A percentile compares a stretch with the other conserved stretches of the same genome.
Evolutionary conservation across 176 grass and related monocot species (phyloP).

Genomic region (sorghum (Sorghum bicolor)): DNA sequence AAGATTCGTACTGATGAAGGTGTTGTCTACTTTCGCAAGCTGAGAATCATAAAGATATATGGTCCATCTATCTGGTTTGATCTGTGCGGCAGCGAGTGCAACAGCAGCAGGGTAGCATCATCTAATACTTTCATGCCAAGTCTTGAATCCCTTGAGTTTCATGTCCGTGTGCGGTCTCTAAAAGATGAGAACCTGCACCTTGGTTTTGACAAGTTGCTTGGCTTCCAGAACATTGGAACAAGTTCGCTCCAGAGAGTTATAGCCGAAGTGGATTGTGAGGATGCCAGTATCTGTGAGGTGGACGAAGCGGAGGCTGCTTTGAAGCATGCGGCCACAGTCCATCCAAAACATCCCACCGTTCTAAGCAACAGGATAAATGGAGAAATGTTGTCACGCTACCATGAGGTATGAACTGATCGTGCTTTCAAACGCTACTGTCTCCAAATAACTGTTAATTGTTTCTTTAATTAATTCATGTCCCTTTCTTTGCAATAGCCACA

Average conservation of each 20-base stretch:
- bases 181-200: background rate
- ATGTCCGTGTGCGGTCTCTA: background rate
- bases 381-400: background rate
- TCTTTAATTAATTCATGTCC: too few relatives aligned
- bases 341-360: background rate
- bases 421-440: too few relatives aligned
- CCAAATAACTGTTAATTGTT: too few relatives aligned
- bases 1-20: background rate
- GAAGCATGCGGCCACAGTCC: background rate
- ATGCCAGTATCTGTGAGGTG: background rate
- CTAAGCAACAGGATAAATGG: fast-evolving
- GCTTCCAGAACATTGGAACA: background rate
- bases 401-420: background rate
- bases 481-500: too few relatives aligned
- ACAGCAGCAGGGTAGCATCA: background rate
- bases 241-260: background rate
- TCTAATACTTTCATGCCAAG: background rate
- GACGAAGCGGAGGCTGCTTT: background rate
- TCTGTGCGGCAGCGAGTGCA: too few relatives aligned
- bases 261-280: fast-evolving
- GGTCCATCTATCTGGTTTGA: background rate
- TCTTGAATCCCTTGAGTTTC: background rate
- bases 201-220: background rate
- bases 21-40: background rate
- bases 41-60: background rate